Evolutionary conservation across 495 filamentous ascomycete species (phyloP).

Genomic region (Aspergillus avenaceus): DNA sequence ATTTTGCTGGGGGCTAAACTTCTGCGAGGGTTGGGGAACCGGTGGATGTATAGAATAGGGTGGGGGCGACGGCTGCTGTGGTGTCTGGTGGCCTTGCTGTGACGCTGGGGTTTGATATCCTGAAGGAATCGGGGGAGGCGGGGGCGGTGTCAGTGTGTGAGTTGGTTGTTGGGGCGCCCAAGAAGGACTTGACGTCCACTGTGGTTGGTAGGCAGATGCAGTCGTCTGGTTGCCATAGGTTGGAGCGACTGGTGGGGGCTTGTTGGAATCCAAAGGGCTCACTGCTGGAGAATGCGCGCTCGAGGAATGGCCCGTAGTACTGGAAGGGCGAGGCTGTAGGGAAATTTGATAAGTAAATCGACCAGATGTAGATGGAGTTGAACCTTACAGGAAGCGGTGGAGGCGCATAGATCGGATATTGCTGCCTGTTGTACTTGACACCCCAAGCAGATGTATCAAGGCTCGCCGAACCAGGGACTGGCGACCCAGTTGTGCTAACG

Average conservation of each 20-base stretch:
- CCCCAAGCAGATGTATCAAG: conserved; percentile 40
- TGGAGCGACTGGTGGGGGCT: conserved; percentile 9
- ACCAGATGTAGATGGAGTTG: background rate
- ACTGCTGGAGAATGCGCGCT: conserved; percentile 18
- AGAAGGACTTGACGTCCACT: conserved; percentile 20
- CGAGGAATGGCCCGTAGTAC: conserved; percentile 24
- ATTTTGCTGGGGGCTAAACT: background rate
- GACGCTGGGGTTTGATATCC: conserved; percentile 22
- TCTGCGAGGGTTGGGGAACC: conserved; percentile 3
- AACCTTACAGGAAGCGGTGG: conserved; percentile 47
- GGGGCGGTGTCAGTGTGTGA: conserved; percentile 15
- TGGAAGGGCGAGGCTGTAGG: conserved; percentile 38
- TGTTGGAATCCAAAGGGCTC: conserved; percentile 12
- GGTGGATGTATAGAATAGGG: conserved; percentile 6
- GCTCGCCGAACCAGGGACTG: conserved; percentile 14
- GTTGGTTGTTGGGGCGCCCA: conserved; percentile 20
- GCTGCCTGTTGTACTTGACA: conserved; percentile 41
- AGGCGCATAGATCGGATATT: conserved; percentile 26
- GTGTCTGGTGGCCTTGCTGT: conserved; percentile 21
- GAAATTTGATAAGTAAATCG: background rate
- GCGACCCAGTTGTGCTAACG: conserved; percentile 18
- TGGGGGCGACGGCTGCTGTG: conserved; percentile 16
- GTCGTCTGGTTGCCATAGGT: conserved; percentile 14
- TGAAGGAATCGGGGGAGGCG: conserved; percentile 40
- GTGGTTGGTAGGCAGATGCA: conserved; percentile 13